Conservation (phyloP, 2,329 filamentous ascomycete genomes). For the Pseudogymnoascus sp. region DNA sequence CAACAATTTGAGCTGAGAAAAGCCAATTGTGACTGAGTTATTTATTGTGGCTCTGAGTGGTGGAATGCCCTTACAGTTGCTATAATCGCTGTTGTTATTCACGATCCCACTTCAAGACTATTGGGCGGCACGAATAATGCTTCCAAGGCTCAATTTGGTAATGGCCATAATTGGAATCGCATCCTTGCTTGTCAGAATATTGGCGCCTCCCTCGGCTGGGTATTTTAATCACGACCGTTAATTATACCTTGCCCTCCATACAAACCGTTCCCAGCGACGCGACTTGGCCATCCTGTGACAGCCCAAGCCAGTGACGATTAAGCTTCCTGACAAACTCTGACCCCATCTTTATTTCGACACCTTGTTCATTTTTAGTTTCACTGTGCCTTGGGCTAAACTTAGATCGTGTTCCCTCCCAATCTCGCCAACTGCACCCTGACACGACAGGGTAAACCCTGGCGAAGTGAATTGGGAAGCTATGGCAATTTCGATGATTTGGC, state of each 20-base stretch:
- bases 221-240: neutral
- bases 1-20: neutral
- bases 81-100: neutral
- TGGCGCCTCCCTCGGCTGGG: neutral
- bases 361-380: neutral
- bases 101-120: neutral
- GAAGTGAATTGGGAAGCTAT: neutral
- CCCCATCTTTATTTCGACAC: constrained; percentile 3
- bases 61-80: neutral
- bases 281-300: neutral
- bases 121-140: neutral
- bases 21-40: neutral
- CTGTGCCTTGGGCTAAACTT: constrained; percentile 5
- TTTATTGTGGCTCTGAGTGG: neutral
- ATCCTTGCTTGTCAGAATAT: neutral
- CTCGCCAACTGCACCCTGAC: neutral
- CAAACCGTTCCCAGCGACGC: neutral
- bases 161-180: neutral
- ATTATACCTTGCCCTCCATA: neutral
- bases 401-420: neutral
- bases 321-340: neutral
- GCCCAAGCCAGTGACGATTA: neutral
- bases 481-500: neutral
- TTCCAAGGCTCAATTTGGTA: neutral
- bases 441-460: neutral